phyloP scores from a whole-genome alignment of 2,329 filamentous ascomycete species.

The Leptographium galeiforme region DNA sequence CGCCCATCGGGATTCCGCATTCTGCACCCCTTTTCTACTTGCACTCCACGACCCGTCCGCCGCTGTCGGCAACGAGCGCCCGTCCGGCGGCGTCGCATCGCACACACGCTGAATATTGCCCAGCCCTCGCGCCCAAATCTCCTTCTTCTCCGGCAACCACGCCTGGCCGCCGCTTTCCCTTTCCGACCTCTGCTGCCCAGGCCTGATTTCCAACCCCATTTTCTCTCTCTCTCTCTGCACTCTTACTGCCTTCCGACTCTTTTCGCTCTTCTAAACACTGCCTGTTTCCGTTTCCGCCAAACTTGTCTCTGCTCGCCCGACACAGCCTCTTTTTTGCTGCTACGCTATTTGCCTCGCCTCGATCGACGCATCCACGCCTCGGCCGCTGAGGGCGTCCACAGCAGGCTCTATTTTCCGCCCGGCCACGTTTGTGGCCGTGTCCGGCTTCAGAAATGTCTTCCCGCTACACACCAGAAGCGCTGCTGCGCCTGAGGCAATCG shows the following conservation, averaged over 20 bases:
- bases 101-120: not conserved
- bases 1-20: not conserved
- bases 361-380: not conserved
- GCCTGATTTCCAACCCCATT: not conserved
- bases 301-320: not conserved
- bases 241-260: too few relatives aligned
- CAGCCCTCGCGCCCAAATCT: not conserved
- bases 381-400: not conserved
- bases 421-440: not conserved
- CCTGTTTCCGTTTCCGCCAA: too few relatives aligned
- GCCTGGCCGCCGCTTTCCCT: not conserved
- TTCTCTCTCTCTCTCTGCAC: not conserved
- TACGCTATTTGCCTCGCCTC: not conserved
- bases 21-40: not conserved
- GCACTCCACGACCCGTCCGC: not conserved
- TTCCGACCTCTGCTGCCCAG: too few relatives aligned
- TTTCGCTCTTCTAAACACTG: too few relatives aligned
- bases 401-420: not conserved
- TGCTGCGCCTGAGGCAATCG: slow-evolving; percentile 65
- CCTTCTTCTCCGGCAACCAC: not conserved
- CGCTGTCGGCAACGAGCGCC: not conserved
- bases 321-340: too few relatives aligned
- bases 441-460: slow-evolving; percentile 28
- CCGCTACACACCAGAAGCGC: slow-evolving; percentile 64
- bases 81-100: not conserved